Evolutionary conservation across 257 asterid species (phyloP).

Genomic region (Solanum pimpinellifolium): DNA sequence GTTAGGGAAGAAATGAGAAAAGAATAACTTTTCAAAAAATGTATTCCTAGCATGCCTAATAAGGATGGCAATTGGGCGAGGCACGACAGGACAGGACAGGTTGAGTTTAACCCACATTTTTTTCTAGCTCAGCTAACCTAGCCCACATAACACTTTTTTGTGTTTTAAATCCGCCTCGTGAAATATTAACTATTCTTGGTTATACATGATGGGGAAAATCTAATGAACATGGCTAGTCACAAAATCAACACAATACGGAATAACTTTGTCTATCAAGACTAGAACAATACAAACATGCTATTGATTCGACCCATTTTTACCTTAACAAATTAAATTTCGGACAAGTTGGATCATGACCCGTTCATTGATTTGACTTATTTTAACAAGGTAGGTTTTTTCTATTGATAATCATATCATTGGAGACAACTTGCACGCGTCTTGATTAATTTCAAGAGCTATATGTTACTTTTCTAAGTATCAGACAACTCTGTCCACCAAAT

Average conservation of each 20-base stretch:
- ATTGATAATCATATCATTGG: neutral
- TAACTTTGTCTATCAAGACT: too few relatives aligned
- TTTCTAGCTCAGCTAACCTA: neutral
- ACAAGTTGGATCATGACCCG: neutral
- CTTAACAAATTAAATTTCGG: too few relatives aligned
- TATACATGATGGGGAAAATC: too few relatives aligned
- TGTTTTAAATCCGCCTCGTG: too few relatives aligned
- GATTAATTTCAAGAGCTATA: too few relatives aligned
- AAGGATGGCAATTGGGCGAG: neutral
- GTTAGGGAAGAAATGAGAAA: neutral
- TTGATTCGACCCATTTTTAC: neutral
- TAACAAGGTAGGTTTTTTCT: neutral
- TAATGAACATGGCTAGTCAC: too few relatives aligned
- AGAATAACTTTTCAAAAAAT: too few relatives aligned
- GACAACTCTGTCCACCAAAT: neutral
- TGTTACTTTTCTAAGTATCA: neutral
- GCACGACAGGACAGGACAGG: neutral
- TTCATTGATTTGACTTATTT: too few relatives aligned
- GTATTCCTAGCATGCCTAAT: neutral
- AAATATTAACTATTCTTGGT: too few relatives aligned
- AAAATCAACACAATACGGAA: neutral
- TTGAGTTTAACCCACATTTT: neutral
- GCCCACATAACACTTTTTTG: too few relatives aligned
- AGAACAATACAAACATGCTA: neutral
- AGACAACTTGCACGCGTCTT: neutral